A percentile compares a stretch with the other conserved stretches of the same genome.
phyloP scores from a whole-genome alignment of 345 rosid species.

The Gossypium raimondii region DNA sequence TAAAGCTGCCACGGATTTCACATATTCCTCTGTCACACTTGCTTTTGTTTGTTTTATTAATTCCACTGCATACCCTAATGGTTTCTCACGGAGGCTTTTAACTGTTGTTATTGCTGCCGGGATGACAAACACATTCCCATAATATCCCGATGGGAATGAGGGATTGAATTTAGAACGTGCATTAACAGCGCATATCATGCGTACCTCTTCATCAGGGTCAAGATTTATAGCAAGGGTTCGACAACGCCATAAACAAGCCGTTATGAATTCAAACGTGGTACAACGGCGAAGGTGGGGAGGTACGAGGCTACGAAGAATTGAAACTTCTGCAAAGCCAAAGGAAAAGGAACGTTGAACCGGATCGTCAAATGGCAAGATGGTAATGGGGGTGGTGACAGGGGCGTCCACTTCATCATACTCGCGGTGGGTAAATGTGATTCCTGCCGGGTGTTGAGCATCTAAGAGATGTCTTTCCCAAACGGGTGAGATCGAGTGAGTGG shows the following conservation, averaged over 20 bases:
- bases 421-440: constrained; percentile 32
- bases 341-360: constrained; percentile 48
- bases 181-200: background rate
- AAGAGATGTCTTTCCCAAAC: constrained; percentile 48
- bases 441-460: constrained; percentile 27
- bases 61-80: constrained; percentile 8
- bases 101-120: constrained; percentile 4
- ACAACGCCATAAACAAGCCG: constrained; percentile 31
- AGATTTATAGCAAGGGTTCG: background rate
- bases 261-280: constrained; percentile 31
- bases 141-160: background rate
- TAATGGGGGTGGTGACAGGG: background rate
- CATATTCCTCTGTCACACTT: constrained; percentile 6
- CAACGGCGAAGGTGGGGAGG: constrained; percentile 30
- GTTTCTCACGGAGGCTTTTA: background rate
- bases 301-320: constrained; percentile 31
- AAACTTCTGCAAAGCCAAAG: constrained; percentile 32
- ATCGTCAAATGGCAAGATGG: constrained; percentile 1
- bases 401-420: constrained; percentile 40
- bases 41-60: background rate
- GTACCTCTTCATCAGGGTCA: constrained; percentile 1
- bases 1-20: constrained; percentile 43
- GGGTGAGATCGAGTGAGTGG: constrained; percentile 30
- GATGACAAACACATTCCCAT: background rate
- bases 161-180: background rate